phyloP scores from a whole-genome alignment of 2,329 filamentous ascomycete genomes.

The Fusarium annulatum region DNA sequence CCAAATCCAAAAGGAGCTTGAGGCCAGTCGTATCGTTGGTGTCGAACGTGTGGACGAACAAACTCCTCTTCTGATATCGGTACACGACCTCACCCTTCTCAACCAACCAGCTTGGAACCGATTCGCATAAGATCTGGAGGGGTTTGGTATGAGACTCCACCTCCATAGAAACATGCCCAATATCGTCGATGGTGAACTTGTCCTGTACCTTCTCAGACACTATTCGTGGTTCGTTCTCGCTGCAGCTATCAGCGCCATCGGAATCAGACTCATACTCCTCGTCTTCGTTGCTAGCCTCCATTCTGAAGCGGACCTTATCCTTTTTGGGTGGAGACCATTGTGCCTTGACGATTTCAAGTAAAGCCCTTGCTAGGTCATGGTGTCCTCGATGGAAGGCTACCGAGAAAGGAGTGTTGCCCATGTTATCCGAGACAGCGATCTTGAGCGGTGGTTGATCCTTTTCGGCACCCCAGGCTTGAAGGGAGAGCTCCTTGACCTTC shows the following conservation, averaged over 20 bases:
- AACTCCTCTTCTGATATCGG: constrained; percentile 12
- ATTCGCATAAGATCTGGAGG: constrained; percentile 59
- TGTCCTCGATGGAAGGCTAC: constrained; percentile 76
- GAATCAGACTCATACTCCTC: constrained; percentile 52
- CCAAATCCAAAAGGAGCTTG: constrained; percentile 67
- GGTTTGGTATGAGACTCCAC: constrained; percentile 74
- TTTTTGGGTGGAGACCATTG: constrained; percentile 72
- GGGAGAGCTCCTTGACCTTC: constrained; percentile 72
- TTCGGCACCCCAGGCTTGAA: constrained; percentile 67
- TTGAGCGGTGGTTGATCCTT: constrained; percentile 69
- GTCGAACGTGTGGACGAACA: constrained; percentile 60
- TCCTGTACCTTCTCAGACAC: constrained; percentile 69
- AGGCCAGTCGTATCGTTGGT: constrained; percentile 66
- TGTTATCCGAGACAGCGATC: constrained; percentile 67
- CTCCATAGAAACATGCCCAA: constrained; percentile 75
- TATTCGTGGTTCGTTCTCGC: constrained; percentile 57
- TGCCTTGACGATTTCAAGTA: constrained; percentile 76
- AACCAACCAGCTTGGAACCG: constrained; percentile 49
- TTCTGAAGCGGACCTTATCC: constrained; percentile 61
- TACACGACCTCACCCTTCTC: constrained; percentile 44
- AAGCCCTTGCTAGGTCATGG: constrained; percentile 68
- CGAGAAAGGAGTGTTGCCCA: constrained; percentile 69
- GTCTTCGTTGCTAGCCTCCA: constrained; percentile 52
- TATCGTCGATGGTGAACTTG: constrained; percentile 79
- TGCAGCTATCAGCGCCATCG: constrained; percentile 38